Evolutionary conservation across 768 basidiomycete genomes (phyloP).

Genomic region (Suillus hirtellus): DNA sequence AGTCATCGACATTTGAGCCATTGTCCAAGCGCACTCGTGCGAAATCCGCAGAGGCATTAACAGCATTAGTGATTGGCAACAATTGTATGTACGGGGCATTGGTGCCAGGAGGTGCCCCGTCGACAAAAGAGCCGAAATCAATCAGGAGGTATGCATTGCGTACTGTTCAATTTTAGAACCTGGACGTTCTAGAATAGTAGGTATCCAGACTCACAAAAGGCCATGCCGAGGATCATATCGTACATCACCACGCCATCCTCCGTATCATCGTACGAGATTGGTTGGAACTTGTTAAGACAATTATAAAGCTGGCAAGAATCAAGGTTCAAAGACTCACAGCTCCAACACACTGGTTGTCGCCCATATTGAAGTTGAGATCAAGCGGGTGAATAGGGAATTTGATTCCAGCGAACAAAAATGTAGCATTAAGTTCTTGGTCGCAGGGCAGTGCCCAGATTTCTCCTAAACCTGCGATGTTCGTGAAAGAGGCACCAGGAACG

Average conservation of each 20-base stretch:
- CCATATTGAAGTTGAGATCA: slow-evolving; percentile 45
- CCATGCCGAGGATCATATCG: slow-evolving; percentile 74
- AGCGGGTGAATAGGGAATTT: slow-evolving; percentile 65
- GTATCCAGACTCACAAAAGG: slow-evolving; percentile 51
- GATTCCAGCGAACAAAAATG: slow-evolving; percentile 60
- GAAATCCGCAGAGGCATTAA: slow-evolving; percentile 32
- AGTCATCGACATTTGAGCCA: slow-evolving; percentile 22
- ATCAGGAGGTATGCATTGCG: slow-evolving; percentile 65
- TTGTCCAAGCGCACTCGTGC: slow-evolving; percentile 13
- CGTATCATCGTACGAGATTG: slow-evolving; percentile 51
- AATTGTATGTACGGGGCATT: slow-evolving; percentile 63
- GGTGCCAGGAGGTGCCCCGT: slow-evolving; percentile 37
- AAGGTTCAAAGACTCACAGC: slow-evolving; percentile 37
- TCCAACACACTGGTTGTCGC: slow-evolving; percentile 37
- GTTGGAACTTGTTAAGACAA: slow-evolving; percentile 57
- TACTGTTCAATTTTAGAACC: slow-evolving; percentile 38
- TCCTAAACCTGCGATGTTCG: slow-evolving; percentile 41
- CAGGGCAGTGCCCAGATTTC: slow-evolving; percentile 66
- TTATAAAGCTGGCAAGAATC: background rate
- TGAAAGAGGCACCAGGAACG: slow-evolving; percentile 53
- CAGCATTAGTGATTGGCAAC: slow-evolving; percentile 53
- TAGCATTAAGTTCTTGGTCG: slow-evolving; percentile 59
- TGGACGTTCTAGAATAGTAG: slow-evolving; percentile 7
- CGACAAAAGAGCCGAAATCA: slow-evolving; percentile 64
- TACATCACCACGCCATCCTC: slow-evolving; percentile 28